A percentile compares a stretch with the other conserved stretches of the same genome.
Evolutionary conservation across 2,329 filamentous ascomycete species (phyloP).

Genomic region (Zasmidium citrigriseum): DNA sequence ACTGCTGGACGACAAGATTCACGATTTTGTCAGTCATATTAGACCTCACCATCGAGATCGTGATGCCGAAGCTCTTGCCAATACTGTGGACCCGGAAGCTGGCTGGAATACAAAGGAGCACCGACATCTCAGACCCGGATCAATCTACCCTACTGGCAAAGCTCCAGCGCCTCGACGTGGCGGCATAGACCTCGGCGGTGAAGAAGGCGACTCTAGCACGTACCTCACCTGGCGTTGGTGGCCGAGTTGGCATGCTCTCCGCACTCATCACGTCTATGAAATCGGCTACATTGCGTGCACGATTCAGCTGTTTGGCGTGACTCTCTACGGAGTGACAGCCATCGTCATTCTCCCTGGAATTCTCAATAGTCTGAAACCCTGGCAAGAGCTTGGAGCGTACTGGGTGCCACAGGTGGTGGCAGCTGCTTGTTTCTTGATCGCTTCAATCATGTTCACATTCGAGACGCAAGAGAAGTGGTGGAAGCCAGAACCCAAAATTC

Average conservation of each 20-base stretch:
- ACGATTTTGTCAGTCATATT: conserved; percentile 16
- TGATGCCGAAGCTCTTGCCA: conserved; percentile 1
- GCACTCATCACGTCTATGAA: conserved; percentile 30
- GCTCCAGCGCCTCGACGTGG: conserved; percentile 19
- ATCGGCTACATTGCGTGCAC: conserved; percentile 33
- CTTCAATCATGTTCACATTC: conserved; percentile 31
- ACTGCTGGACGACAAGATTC: conserved; percentile 31
- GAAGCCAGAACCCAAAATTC: conserved; percentile 22
- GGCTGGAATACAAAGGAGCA: conserved; percentile 22
- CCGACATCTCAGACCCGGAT: conserved; percentile 18
- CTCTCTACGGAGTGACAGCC: conserved; percentile 27
- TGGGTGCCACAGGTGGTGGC: conserved; percentile 34
- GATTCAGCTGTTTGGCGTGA: conserved; percentile 33
- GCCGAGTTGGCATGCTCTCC: conserved; percentile 27
- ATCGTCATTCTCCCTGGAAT: conserved; percentile 32
- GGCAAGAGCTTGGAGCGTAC: conserved; percentile 26
- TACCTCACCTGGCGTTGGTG: conserved; percentile 20
- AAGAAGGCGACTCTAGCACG: conserved; percentile 6
- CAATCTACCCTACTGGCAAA: conserved; percentile 19
- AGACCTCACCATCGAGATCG: conserved; percentile 10
- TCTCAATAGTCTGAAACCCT: conserved; percentile 22
- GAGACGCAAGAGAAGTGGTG: conserved; percentile 35
- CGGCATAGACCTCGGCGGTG: conserved; percentile 18
- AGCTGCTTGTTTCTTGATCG: conserved; percentile 30
- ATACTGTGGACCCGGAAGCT: conserved; percentile 17